phyloP scores from a whole-genome alignment of 2,329 filamentous ascomycete species.

The Exophiala aquamarina region DNA sequence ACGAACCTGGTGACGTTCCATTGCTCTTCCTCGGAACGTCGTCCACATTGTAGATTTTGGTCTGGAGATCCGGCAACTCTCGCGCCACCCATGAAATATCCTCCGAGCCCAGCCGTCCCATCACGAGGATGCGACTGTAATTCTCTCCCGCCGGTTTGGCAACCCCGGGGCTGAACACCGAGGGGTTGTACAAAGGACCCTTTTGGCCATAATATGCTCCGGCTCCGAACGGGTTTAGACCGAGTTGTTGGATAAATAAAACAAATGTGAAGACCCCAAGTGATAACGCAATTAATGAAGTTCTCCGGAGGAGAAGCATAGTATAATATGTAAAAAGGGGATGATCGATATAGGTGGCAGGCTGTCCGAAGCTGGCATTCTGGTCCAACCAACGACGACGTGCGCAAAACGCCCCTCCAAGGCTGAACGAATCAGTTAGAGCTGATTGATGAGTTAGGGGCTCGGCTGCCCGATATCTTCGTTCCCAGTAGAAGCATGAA shows the following conservation, averaged over 20 bases:
- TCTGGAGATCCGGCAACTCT: conserved; percentile 38
- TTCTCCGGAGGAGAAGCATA: background rate
- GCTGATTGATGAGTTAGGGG: too few relatives aligned
- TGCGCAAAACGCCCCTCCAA: too few relatives aligned
- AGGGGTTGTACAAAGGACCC: conserved; percentile 22
- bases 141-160: conserved; percentile 48
- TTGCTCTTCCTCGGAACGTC: conserved; percentile 10
- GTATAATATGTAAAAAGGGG: background rate
- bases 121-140: conserved; percentile 56
- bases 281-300: background rate
- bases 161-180: conserved; percentile 35
- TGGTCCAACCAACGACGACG: too few relatives aligned
- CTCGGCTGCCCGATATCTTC: too few relatives aligned
- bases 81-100: conserved; percentile 46
- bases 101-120: conserved; percentile 37
- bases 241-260: background rate
- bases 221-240: conserved; percentile 1
- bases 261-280: background rate
- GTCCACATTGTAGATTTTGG: conserved; percentile 21
- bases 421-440: too few relatives aligned
- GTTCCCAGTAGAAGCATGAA: too few relatives aligned
- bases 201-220: conserved; percentile 15
- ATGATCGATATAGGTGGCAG: too few relatives aligned
- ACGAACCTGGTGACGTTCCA: too few relatives aligned
- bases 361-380: too few relatives aligned